Conservation (phyloP, 805 yeast genomes). For the Kuraishia borneana region DNA sequence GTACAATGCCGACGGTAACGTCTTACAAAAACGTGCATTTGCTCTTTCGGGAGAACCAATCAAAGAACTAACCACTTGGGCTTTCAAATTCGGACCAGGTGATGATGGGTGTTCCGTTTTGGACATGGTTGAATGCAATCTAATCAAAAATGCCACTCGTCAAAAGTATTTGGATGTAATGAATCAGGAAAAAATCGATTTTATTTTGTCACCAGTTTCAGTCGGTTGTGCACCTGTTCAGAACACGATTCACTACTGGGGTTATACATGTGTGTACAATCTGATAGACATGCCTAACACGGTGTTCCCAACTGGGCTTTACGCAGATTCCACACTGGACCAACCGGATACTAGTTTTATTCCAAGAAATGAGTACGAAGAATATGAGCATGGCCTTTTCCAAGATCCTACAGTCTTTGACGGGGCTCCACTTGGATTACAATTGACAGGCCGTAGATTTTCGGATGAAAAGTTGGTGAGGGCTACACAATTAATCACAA, state of each 20-base stretch:
- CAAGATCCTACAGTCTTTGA: slow-evolving; percentile 24
- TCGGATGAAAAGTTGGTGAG: slow-evolving; percentile 37
- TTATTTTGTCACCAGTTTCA: slow-evolving; percentile 50
- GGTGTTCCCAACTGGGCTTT: slow-evolving; percentile 45
- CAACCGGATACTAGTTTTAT: slow-evolving; percentile 16
- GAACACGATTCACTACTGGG: slow-evolving; percentile 53
- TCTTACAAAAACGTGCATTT: slow-evolving; percentile 55
- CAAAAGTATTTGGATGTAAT: too few relatives aligned
- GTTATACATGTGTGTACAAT: slow-evolving; percentile 63
- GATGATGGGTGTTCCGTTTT: slow-evolving; percentile 41
- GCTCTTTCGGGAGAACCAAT: slow-evolving; percentile 47
- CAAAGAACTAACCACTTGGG: slow-evolving; percentile 46
- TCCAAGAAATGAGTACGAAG: slow-evolving; percentile 29
- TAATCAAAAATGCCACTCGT: slow-evolving; percentile 43
- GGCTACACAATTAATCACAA: too few relatives aligned
- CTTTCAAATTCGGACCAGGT: slow-evolving; percentile 28
- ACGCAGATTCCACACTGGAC: slow-evolving; percentile 26
- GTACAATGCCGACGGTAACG: slow-evolving; percentile 52
- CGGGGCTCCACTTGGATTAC: slow-evolving; percentile 29
- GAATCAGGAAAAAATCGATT: slow-evolving; percentile 43
- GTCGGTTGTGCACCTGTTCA: slow-evolving; percentile 57
- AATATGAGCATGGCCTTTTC: slow-evolving; percentile 24
- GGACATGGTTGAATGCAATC: slow-evolving; percentile 49
- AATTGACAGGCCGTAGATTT: slow-evolving; percentile 32
- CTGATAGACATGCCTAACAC: slow-evolving; percentile 54